Evolutionary conservation across 306 rosid species (phyloP).

Genomic region (Ceratonia siliqua): DNA sequence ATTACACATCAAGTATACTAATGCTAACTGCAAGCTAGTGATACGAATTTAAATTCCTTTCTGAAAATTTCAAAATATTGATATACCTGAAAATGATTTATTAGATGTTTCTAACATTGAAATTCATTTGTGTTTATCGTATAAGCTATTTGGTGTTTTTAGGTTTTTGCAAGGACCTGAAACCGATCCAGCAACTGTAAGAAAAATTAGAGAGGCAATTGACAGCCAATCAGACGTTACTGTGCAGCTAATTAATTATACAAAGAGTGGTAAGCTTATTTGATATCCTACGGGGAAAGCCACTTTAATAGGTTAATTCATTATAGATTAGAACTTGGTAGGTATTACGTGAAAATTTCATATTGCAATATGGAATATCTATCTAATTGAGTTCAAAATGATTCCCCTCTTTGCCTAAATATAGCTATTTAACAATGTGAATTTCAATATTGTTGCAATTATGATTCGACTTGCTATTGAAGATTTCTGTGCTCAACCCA

Average conservation of each 20-base stretch:
- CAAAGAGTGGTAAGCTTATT: constrained; percentile 70
- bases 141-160: constrained; percentile 31
- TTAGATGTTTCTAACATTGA: background rate
- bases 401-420: background rate
- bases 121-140: constrained; percentile 14
- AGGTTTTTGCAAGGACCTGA: constrained; percentile 99
- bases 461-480: constrained; percentile 30
- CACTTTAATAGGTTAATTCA: constrained; percentile 1
- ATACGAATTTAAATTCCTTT: background rate
- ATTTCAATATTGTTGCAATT: background rate
- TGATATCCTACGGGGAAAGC: background rate
- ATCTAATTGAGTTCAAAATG: constrained; percentile 21
- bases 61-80: background rate
- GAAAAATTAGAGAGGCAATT: constrained; percentile 85
- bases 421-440: constrained; percentile 7
- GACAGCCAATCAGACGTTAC: constrained; percentile 92
- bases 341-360: background rate
- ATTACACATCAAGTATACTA: constrained; percentile 5
- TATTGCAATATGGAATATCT: constrained; percentile 1
- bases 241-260: constrained; percentile 90
- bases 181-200: constrained; percentile 90
- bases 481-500: constrained; percentile 42
- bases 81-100: background rate
- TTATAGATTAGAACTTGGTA: background rate
- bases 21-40: constrained; percentile 14